These are phyloP conservation scores for Friedmanniomyces endolithicus DNA, from an alignment of 495 filamentous ascomycete species.

Conservation along the genomic window DNA sequence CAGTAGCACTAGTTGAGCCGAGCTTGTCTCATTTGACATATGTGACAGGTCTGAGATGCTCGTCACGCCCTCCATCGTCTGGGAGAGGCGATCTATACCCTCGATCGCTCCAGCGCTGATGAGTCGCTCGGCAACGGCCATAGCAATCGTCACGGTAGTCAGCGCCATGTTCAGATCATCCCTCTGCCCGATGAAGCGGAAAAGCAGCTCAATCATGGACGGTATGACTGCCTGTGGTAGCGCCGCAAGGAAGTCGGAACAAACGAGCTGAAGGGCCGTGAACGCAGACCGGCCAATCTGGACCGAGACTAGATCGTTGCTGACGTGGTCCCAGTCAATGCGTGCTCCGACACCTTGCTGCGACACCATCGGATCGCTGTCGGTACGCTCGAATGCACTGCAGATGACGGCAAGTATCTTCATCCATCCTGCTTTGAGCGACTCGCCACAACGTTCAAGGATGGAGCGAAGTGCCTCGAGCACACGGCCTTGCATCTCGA, in stretches of 20 bases:
- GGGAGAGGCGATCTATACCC: conserved; percentile 36
- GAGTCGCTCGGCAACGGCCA: conserved; percentile 84
- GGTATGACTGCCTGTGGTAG: conserved; percentile 68
- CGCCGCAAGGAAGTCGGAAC: conserved; percentile 78
- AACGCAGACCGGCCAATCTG: conserved; percentile 75
- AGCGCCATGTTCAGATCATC: conserved; percentile 93
- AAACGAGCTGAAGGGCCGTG: conserved; percentile 77
- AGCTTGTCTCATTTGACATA: conserved; percentile 37
- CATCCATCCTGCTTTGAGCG: conserved; percentile 69
- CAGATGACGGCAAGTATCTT: conserved; percentile 73
- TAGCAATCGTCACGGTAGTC: conserved; percentile 90
- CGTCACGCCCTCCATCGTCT: conserved; percentile 33
- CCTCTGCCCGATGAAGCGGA: conserved; percentile 71
- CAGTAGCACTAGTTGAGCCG: conserved; percentile 73
- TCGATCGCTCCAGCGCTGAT: conserved; percentile 34
- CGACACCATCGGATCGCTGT: background rate
- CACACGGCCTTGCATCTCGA: conserved; percentile 71
- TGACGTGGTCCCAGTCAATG: conserved; percentile 12
- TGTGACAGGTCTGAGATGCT: conserved; percentile 36
- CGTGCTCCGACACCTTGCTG: conserved; percentile 23
- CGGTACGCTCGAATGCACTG: conserved; percentile 55
- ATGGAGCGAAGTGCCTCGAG: conserved; percentile 71
- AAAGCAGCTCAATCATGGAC: conserved; percentile 75
- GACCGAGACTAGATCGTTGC: conserved; percentile 39
- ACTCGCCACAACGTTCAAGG: conserved; percentile 80